Percentiles rank a stretch among this genome's conserved stretches.
phyloP scores from a whole-genome alignment of 768 basidiomycete species.

The Tubosaeta sp. region DNA sequence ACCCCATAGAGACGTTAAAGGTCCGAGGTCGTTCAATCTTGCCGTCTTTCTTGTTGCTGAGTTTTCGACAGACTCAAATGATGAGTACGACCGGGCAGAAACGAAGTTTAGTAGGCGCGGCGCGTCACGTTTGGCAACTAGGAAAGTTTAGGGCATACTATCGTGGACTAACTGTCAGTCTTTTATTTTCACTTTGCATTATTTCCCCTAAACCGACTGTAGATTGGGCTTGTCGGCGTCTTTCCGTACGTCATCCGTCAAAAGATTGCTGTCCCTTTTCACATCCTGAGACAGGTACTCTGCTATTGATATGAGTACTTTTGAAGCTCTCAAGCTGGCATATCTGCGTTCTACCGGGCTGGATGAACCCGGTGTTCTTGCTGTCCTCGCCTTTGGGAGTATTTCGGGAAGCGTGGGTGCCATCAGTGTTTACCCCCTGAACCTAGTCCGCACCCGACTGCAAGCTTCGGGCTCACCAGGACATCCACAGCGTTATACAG shows the following conservation, averaged over 20 bases:
- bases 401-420: conserved; percentile 93
- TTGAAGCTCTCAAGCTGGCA: conserved; percentile 90
- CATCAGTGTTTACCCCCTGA: conserved; percentile 88
- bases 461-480: conserved; percentile 96
- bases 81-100: conserved; percentile 80
- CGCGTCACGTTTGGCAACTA: conserved; percentile 68
- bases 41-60: conserved; percentile 1
- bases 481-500: conserved; percentile 86
- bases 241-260: conserved; percentile 67
- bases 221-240: conserved; percentile 95
- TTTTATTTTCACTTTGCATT: conserved; percentile 4
- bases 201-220: conserved; percentile 14
- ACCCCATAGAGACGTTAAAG: conserved; percentile 95
- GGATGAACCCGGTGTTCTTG: conserved; percentile 87
- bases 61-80: conserved; percentile 72
- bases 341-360: conserved; percentile 83
- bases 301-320: conserved; percentile 97
- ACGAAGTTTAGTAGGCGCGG: conserved; percentile 57
- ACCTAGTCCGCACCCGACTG: conserved; percentile 87
- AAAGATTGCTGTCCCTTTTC: conserved; percentile 1
- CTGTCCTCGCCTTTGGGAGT: conserved; percentile 86
- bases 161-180: conserved; percentile 79
- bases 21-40: conserved; percentile 32
- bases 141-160: conserved; percentile 86
- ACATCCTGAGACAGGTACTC: conserved; percentile 52